A percentile compares a stretch with the other conserved stretches of the same genome.
These are phyloP conservation scores for Arachnopeziza araneosa DNA, from an alignment of 2,329 filamentous ascomycete species.

Conservation along the genomic window DNA sequence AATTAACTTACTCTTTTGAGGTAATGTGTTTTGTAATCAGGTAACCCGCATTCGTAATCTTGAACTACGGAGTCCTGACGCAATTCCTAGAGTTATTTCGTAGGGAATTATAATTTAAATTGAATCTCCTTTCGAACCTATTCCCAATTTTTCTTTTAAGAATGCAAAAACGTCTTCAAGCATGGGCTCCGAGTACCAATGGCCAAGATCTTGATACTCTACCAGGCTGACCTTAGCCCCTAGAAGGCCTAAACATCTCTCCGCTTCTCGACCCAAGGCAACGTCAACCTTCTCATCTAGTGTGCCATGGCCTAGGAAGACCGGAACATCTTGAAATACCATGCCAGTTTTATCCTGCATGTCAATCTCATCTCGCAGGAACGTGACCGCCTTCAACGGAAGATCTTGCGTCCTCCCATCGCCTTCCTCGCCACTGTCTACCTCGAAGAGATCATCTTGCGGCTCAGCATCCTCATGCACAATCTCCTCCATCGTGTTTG, in stretches of 20 bases:
- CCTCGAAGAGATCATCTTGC: background rate
- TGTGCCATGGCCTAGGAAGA: constrained; percentile 44
- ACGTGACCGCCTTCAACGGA: constrained; percentile 4
- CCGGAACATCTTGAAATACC: constrained; percentile 29
- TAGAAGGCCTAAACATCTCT: constrained; percentile 31
- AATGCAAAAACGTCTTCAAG: constrained; percentile 34
- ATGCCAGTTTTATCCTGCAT: constrained; percentile 2
- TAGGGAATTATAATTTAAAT: too few relatives aligned
- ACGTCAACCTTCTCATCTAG: constrained; percentile 39
- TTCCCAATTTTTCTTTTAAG: constrained; percentile 16
- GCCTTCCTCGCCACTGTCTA: constrained; percentile 8
- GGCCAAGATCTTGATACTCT: constrained; percentile 37
- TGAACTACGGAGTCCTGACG: too few relatives aligned
- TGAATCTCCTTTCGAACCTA: background rate
- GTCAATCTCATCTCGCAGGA: constrained; percentile 16
- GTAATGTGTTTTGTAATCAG: too few relatives aligned
- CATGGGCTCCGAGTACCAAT: constrained; percentile 42
- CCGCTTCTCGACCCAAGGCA: constrained; percentile 32
- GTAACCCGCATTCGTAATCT: too few relatives aligned
- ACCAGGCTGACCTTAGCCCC: constrained; percentile 33
- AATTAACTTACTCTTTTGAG: too few relatives aligned
- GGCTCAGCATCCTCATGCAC: constrained; percentile 4
- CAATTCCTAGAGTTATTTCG: too few relatives aligned
- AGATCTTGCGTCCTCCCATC: background rate
- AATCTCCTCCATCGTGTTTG: constrained; percentile 26